Evolutionary conservation across 768 basidiomycete species (phyloP).

Genomic region (Bullera alba): DNA sequence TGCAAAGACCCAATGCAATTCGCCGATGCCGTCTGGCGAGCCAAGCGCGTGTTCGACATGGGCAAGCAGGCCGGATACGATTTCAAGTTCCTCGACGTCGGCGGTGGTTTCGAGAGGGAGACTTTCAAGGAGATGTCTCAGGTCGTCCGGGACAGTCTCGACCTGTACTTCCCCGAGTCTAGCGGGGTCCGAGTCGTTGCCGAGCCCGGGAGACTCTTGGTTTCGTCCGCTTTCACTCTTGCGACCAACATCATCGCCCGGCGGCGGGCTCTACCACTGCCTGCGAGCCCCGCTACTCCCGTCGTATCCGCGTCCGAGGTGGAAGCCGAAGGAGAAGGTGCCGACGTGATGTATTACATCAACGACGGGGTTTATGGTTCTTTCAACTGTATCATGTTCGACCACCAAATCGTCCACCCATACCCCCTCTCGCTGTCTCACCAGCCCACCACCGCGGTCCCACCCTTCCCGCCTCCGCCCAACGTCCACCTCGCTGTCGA

Average conservation of each 20-base stretch:
- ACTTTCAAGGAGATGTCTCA: constrained; percentile 73
- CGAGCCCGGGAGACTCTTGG: constrained; percentile 92
- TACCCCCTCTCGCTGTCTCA: constrained; percentile 50
- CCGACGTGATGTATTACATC: constrained; percentile 94
- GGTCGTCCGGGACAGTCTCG: constrained; percentile 64
- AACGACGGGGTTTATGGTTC: constrained; percentile 95
- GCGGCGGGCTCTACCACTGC: constrained; percentile 47
- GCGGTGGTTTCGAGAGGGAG: constrained; percentile 89
- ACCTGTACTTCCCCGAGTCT: constrained; percentile 63
- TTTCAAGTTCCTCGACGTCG: constrained; percentile 82
- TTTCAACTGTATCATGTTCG: constrained; percentile 71
- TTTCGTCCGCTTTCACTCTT: constrained; percentile 77
- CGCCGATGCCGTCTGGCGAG: constrained; percentile 77
- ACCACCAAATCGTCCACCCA: constrained; percentile 87
- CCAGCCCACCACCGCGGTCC: constrained; percentile 12
- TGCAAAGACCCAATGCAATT: constrained; percentile 89
- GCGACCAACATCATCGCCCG: constrained; percentile 91
- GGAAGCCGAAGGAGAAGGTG: constrained; percentile 46
- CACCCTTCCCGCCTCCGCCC: constrained; percentile 40
- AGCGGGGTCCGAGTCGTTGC: constrained; percentile 72
- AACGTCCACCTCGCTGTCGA: constrained; percentile 45
- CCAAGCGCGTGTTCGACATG: constrained; percentile 79
- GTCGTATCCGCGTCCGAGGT: constrained; percentile 29
- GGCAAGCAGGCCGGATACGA: constrained; percentile 69
- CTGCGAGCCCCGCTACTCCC: constrained; percentile 47